Evolutionary conservation across 2,329 filamentous ascomycete species (phyloP).

Genomic region (Diaporthe sp.): DNA sequence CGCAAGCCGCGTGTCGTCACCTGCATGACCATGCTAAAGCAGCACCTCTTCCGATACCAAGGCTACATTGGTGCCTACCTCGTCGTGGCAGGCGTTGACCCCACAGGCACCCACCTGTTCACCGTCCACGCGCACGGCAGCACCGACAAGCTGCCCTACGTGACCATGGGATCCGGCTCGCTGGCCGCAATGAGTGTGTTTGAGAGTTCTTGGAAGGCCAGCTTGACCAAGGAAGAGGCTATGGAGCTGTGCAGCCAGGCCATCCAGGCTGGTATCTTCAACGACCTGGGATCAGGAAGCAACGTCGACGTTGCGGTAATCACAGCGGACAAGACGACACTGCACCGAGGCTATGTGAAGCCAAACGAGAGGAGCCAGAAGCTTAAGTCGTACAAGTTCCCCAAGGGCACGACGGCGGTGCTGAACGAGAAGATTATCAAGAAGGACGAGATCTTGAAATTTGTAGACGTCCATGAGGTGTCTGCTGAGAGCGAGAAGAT

Average conservation of each 20-base stretch:
- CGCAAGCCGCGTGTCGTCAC: slow-evolving; percentile 97
- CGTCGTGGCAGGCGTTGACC: slow-evolving; percentile 95
- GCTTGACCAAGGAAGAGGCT: slow-evolving; percentile 82
- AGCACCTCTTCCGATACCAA: slow-evolving; percentile 98
- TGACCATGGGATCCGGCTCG: slow-evolving; percentile 98
- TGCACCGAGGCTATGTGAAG: slow-evolving; percentile 92
- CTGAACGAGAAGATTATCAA: slow-evolving; percentile 96
- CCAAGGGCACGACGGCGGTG: slow-evolving; percentile 91
- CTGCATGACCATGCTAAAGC: slow-evolving; percentile 99
- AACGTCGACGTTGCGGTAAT: slow-evolving; percentile 98
- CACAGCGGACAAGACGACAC: slow-evolving; percentile 91
- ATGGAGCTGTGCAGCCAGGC: slow-evolving; percentile 85
- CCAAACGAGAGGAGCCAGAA: slow-evolving; percentile 93
- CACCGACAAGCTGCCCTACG: slow-evolving; percentile 98
- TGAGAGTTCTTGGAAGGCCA: slow-evolving; percentile 91
- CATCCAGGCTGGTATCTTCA: slow-evolving; percentile 97
- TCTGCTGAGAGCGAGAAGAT: slow-evolving; percentile 76
- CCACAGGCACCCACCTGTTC: slow-evolving; percentile 94
- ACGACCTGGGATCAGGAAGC: slow-evolving; percentile 95
- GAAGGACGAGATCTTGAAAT: slow-evolving; percentile 93
- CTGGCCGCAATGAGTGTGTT: slow-evolving; percentile 98
- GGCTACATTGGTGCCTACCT: slow-evolving; percentile 98
- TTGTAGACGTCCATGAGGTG: slow-evolving; percentile 90
- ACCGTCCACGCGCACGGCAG: slow-evolving; percentile 98
- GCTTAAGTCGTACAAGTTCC: slow-evolving; percentile 92